phyloP scores from a whole-genome alignment of 441 rosid species.

The Euphorbia corollata region DNA sequence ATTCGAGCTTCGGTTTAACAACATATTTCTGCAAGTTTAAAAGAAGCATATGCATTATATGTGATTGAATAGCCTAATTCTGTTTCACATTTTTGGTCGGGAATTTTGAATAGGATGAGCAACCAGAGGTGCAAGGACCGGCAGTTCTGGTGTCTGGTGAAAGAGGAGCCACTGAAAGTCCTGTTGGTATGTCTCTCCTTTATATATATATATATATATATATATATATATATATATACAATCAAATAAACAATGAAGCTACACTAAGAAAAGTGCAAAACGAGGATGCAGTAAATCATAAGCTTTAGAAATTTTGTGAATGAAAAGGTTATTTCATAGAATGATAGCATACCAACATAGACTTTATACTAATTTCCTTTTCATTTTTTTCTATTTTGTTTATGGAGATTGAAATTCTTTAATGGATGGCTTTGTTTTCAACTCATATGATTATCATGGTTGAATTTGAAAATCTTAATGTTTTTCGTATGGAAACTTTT shows the following conservation, averaged over 20 bases:
- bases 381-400: background rate
- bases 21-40: constrained; percentile 5
- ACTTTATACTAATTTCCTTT: background rate
- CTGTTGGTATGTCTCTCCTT: constrained; percentile 47
- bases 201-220: background rate
- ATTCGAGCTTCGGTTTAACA: background rate
- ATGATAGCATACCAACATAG: too few relatives aligned
- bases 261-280: too few relatives aligned
- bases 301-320: too few relatives aligned
- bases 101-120: constrained; percentile 59
- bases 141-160: constrained; percentile 74
- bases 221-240: too few relatives aligned
- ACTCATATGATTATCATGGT: background rate
- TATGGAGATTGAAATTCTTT: background rate
- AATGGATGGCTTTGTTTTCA: background rate
- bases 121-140: constrained; percentile 93
- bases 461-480: background rate
- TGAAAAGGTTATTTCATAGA: too few relatives aligned
- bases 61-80: constrained; percentile 1
- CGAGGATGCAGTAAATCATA: too few relatives aligned
- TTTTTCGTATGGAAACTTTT: background rate
- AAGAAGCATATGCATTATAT: background rate
- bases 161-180: constrained; percentile 82
- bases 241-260: too few relatives aligned
- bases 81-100: background rate